Percentiles rank a stretch among this genome's conserved stretches.
Conservation (phyloP, 257 asterid genomes). For the Scutellaria minor region DNA sequence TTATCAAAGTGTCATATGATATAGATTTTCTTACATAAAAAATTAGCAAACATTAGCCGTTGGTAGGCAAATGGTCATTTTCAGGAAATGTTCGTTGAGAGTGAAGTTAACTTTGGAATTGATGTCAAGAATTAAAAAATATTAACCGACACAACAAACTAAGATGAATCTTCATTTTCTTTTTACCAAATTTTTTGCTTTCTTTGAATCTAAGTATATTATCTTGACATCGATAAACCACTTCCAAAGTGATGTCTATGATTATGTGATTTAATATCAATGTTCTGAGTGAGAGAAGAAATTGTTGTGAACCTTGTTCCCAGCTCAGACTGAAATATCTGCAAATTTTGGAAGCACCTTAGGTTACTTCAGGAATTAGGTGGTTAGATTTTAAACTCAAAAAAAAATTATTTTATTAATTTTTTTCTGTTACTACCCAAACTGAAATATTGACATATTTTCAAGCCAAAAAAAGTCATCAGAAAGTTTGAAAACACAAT, state of each 20-base stretch:
- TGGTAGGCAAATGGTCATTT: slow-evolving; percentile 50
- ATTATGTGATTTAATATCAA: too few species aligned
- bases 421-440: too few species aligned
- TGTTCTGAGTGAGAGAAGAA: too few species aligned
- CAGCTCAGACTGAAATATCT: too few species aligned
- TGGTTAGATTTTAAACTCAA: too few species aligned
- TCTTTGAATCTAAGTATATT: slow-evolving; percentile 44
- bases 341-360: too few species aligned
- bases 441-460: too few species aligned
- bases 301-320: too few species aligned
- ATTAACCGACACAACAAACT: slow-evolving; percentile 39
- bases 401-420: too few species aligned
- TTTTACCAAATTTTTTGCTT: slow-evolving; percentile 34
- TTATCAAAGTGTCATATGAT: background rate
- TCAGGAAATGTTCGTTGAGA: slow-evolving; percentile 48
- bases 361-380: too few species aligned
- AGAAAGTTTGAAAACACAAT: too few species aligned
- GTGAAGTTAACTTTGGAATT: slow-evolving; percentile 38
- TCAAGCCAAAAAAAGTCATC: too few species aligned
- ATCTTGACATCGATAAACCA: background rate
- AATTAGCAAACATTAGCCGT: slow-evolving; percentile 7
- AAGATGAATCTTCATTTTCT: background rate
- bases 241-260: background rate
- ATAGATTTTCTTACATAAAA: background rate
- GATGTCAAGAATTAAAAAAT: slow-evolving; percentile 23